These are phyloP conservation scores for Truncatella angustata DNA, from an alignment of 2,329 filamentous ascomycete genomes.

Conservation along the genomic window DNA sequence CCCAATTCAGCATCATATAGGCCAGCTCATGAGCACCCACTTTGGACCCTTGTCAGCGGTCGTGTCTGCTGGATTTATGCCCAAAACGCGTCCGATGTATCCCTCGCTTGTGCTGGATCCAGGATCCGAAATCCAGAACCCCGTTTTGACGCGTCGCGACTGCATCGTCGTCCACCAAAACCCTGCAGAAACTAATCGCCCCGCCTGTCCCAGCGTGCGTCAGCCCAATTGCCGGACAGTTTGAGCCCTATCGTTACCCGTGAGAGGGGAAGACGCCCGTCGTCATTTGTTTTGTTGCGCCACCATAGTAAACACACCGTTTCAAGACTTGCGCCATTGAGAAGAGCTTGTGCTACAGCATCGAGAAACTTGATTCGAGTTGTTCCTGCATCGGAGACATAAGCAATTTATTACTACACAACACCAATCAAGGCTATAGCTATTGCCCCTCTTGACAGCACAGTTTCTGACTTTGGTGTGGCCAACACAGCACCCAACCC, in stretches of 20 bases:
- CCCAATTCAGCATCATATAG: neutral
- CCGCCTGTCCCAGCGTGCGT: neutral
- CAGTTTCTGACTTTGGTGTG: no score
- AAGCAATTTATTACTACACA: no score
- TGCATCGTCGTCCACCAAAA: no score
- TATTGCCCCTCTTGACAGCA: no score
- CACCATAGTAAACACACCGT: slow-evolving; percentile 8
- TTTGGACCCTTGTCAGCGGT: slow-evolving; percentile 3
- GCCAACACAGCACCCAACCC: no score
- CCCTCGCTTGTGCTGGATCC: neutral
- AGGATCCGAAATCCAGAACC: neutral
- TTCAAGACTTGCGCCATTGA: neutral
- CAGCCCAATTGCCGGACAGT: neutral
- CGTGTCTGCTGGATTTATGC: slow-evolving; percentile 4
- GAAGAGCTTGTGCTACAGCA: neutral
- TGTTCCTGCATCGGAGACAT: neutral
- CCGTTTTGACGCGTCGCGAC: neutral
- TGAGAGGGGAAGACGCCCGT: neutral
- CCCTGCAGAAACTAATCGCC: neutral
- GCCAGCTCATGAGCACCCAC: neutral
- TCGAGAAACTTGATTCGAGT: neutral
- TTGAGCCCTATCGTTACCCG: slow-evolving; percentile 5
- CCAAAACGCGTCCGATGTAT: slow-evolving; percentile 4
- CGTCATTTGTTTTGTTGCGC: slow-evolving; percentile 4
- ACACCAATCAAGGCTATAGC: no score